A percentile compares a stretch with the other conserved stretches of the same genome.
Evolutionary conservation across 2,329 filamentous ascomycete genomes (phyloP).

Genomic region (Ceratocystis albifundus): DNA sequence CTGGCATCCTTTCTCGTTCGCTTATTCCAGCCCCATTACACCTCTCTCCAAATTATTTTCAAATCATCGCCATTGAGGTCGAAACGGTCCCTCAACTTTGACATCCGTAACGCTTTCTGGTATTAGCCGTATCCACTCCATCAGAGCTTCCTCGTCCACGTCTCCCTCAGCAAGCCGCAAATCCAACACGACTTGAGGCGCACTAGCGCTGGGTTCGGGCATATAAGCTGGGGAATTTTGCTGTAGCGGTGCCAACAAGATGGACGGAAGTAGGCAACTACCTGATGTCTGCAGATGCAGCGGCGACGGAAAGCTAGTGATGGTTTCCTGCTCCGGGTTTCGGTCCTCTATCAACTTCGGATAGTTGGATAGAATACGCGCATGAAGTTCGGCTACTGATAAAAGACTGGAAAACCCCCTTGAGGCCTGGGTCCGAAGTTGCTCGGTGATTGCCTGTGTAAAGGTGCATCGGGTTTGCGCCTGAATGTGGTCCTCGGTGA

Average conservation of each 20-base stretch:
- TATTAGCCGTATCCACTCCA: constrained; percentile 48
- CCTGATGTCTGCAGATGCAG: constrained; percentile 46
- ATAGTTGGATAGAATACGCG: constrained; percentile 42
- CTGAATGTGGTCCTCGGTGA: constrained; percentile 41
- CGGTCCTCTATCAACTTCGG: constrained; percentile 42
- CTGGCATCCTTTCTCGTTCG: constrained; percentile 1
- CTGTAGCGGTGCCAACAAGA: constrained; percentile 43
- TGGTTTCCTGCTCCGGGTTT: constrained; percentile 36
- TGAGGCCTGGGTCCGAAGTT: constrained; percentile 38
- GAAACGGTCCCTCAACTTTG: constrained; percentile 42
- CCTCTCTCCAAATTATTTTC: constrained; percentile 9
- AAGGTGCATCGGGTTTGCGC: constrained; percentile 42
- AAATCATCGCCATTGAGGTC: constrained; percentile 23
- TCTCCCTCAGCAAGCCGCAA: constrained; percentile 42
- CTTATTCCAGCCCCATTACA: not conserved
- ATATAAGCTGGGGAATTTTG: constrained; percentile 32
- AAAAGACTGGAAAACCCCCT: constrained; percentile 36
- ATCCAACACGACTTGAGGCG: constrained; percentile 39
- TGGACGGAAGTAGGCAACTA: constrained; percentile 43
- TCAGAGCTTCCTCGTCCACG: constrained; percentile 43
- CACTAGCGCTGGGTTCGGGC: constrained; percentile 36
- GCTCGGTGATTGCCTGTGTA: constrained; percentile 40
- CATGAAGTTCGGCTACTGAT: constrained; percentile 44
- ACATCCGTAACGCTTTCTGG: constrained; percentile 46
- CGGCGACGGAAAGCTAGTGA: constrained; percentile 43